A percentile compares a stretch with the other conserved stretches of the same genome.
phyloP scores from a whole-genome alignment of 2,329 filamentous ascomycete species.

The Whalleya microplaca region DNA sequence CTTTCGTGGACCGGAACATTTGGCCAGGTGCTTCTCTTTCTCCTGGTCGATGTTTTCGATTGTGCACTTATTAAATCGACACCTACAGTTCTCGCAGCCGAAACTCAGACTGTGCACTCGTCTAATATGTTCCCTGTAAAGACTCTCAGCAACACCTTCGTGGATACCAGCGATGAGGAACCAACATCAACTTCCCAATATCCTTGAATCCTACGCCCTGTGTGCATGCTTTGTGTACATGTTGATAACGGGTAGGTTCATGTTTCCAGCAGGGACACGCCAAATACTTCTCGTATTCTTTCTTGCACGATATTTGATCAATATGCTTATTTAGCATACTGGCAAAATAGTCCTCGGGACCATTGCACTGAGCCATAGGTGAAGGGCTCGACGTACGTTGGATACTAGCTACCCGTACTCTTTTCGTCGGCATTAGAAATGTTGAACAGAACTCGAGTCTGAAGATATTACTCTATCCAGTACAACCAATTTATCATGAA shows the following conservation, averaged over 20 bases:
- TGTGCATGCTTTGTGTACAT: conserved; percentile 18
- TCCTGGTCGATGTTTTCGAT: conserved; percentile 8
- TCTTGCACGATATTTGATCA: not conserved
- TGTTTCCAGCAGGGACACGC: conserved; percentile 25
- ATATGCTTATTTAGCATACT: not conserved
- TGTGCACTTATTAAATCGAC: conserved; percentile 11
- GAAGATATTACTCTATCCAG: conserved; percentile 12
- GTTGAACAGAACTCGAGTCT: not conserved
- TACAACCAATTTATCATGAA: conserved; percentile 10
- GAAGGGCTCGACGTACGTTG: not conserved
- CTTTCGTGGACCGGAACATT: conserved; percentile 1
- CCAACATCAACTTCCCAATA: conserved; percentile 21
- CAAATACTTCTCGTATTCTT: conserved; percentile 11
- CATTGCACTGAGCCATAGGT: not conserved
- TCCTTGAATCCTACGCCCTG: conserved; percentile 15
- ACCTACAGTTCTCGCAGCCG: conserved; percentile 16
- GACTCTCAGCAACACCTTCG: not conserved
- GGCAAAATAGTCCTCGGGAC: conserved; percentile 1
- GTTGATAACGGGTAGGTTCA: conserved; percentile 11
- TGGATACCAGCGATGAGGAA: not conserved
- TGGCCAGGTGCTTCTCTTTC: conserved; percentile 12
- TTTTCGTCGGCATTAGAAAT: conserved; percentile 1
- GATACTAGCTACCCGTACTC: not conserved
- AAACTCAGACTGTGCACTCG: conserved; percentile 19
- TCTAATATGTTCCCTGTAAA: conserved; percentile 17